Evolutionary conservation across 169 alveolate genomes (phyloP).

Genomic region (Cryptosporidium parvum): DNA sequence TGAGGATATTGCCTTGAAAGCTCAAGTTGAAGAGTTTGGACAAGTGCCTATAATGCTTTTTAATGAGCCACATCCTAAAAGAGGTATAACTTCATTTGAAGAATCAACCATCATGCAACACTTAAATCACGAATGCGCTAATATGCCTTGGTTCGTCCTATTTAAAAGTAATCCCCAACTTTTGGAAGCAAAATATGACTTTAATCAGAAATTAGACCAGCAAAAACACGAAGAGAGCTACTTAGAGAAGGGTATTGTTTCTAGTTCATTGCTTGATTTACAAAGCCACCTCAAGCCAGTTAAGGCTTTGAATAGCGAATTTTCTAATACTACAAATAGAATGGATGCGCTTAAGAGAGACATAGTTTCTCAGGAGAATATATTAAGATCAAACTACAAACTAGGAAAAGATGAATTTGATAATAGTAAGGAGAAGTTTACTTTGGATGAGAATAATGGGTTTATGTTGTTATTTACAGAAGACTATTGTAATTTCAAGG

Average conservation of each 20-base stretch:
- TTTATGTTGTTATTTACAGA: slow-evolving; percentile 3
- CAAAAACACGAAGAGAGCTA: not conserved
- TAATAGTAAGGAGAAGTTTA: not conserved
- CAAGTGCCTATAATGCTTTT: slow-evolving; percentile 90
- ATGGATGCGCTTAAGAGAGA: not conserved
- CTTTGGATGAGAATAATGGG: slow-evolving; percentile 11
- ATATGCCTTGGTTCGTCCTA: slow-evolving; percentile 65
- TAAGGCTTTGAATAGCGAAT: not conserved
- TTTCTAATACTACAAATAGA: not conserved
- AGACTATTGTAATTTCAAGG: not conserved
- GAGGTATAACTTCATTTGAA: slow-evolving; percentile 20
- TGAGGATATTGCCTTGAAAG: slow-evolving; percentile 86
- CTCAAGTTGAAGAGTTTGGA: slow-evolving; percentile 90
- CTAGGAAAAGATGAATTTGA: not conserved
- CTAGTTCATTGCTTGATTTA: not conserved
- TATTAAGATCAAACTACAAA: not conserved
- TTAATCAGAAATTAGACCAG: not conserved
- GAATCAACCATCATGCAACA: slow-evolving; percentile 3
- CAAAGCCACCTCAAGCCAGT: not conserved
- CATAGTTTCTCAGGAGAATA: not conserved
- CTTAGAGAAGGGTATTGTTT: not conserved
- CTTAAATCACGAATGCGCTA: slow-evolving; percentile 8
- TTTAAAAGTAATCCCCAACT: slow-evolving; percentile 39
- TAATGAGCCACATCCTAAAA: slow-evolving; percentile 85
- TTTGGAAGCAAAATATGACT: slow-evolving; percentile 33